A percentile compares a stretch with the other conserved stretches of the same genome.
phyloP scores from a whole-genome alignment of 495 filamentous ascomycete genomes.

The Lichenothelia convexa region DNA sequence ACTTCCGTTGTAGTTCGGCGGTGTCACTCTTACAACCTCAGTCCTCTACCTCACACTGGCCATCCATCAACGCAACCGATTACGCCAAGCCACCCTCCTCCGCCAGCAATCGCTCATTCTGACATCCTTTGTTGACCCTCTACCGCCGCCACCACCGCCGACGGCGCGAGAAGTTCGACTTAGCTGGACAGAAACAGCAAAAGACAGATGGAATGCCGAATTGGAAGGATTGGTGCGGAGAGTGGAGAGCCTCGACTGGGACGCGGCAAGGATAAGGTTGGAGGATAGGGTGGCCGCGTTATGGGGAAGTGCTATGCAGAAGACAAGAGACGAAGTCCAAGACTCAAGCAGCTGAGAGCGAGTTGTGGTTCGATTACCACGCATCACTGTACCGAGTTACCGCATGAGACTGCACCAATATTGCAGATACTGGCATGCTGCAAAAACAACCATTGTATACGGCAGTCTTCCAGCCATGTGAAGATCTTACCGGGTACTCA shows the following conservation, averaged over 20 bases:
- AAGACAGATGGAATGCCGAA: conserved; percentile 24
- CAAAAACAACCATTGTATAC: too few species aligned
- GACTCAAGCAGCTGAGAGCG: conserved; percentile 1
- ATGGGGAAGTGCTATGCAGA: conserved; percentile 10
- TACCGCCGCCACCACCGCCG: conserved; percentile 54
- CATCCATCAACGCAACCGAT: conserved; percentile 53
- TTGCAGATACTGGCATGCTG: too few species aligned
- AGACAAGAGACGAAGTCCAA: conserved; percentile 13
- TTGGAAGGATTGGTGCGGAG: conserved; percentile 17
- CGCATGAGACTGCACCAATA: too few species aligned
- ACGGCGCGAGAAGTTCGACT: conserved; percentile 24
- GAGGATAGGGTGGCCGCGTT: conserved; percentile 14
- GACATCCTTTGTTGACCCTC: conserved; percentile 26
- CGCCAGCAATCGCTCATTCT: conserved; percentile 49
- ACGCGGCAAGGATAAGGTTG: conserved; percentile 13
- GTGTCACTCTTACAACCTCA: conserved; percentile 68
- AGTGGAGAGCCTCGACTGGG: conserved; percentile 19
- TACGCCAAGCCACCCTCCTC: conserved; percentile 49
- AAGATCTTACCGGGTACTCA: too few species aligned
- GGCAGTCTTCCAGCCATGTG: too few species aligned
- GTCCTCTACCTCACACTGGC: conserved; percentile 63
- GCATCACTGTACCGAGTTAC: too few species aligned
- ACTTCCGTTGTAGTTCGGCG: conserved; percentile 40
- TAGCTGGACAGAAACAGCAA: conserved; percentile 19
- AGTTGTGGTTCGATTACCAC: too few species aligned